Evolutionary conservation across 139 green algal genomes (phyloP).

Genomic region (Haematococcus lacustris): DNA sequence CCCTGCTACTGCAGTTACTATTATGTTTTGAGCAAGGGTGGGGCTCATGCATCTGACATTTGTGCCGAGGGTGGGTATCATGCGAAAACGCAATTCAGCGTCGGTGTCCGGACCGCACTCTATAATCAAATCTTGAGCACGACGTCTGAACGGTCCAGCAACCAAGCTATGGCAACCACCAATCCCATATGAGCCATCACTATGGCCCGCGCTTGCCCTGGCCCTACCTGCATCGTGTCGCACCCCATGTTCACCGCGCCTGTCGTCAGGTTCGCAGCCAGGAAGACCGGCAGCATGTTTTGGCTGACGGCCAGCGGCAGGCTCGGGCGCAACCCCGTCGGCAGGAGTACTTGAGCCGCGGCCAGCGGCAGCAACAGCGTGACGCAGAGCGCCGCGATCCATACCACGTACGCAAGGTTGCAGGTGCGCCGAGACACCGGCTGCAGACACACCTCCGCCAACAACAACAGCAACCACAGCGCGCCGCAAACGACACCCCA

Average conservation of each 20-base stretch:
- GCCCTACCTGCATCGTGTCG: constrained; percentile 14
- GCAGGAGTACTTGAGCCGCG: constrained; percentile 5
- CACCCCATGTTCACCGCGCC: constrained; percentile 43
- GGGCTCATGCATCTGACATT: too few species aligned
- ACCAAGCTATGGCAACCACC: too few species aligned
- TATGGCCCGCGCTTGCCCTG: too few species aligned
- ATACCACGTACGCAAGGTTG: constrained; percentile 77
- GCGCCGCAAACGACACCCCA: constrained; percentile 23
- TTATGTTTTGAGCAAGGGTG: too few species aligned
- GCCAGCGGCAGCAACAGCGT: constrained; percentile 25
- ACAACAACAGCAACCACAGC: constrained; percentile 15
- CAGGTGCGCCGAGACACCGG: constrained; percentile 58
- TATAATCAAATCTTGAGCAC: too few species aligned
- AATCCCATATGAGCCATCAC: too few species aligned
- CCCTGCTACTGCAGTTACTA: too few species aligned
- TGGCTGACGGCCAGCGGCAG: constrained; percentile 26
- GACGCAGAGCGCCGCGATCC: constrained; percentile 50
- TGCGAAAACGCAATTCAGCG: too few species aligned
- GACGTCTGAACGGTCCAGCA: too few species aligned
- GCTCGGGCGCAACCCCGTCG: constrained; percentile 9
- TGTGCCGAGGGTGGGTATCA: too few species aligned
- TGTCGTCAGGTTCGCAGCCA: constrained; percentile 75
- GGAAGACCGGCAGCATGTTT: constrained; percentile 61
- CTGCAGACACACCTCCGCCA: constrained; percentile 23
- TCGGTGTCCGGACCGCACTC: too few species aligned